phyloP scores from a whole-genome alignment of 139 green algal genomes.

The Picochlorum sp. region DNA sequence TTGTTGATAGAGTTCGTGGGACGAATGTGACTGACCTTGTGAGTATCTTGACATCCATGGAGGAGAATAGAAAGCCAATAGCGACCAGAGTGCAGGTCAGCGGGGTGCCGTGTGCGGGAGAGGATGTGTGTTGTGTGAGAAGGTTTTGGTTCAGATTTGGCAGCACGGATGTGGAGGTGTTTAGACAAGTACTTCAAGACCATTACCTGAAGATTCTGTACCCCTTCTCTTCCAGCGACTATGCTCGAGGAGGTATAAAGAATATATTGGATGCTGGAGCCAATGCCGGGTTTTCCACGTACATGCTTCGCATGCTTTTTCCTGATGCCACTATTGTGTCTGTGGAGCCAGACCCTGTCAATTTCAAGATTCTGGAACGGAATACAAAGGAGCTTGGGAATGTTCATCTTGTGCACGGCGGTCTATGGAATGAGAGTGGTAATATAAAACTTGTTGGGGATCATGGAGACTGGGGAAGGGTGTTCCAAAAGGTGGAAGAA shows the following conservation, averaged over 20 bases:
- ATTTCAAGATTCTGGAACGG: constrained; percentile 13
- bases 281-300: constrained; percentile 19
- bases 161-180: constrained; percentile 3
- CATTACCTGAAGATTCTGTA: not conserved
- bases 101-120: not conserved
- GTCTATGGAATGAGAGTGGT: constrained; percentile 13
- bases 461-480: constrained; percentile 18
- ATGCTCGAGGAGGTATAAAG: not conserved
- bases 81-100: too few species aligned
- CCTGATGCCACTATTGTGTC: constrained; percentile 17
- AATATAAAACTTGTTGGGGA: constrained; percentile 5
- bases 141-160: not conserved
- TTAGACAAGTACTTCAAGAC: not conserved
- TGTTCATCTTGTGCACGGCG: constrained; percentile 16
- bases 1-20: too few species aligned
- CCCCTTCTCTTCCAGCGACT: not conserved
- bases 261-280: constrained; percentile 11
- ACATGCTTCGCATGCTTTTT: constrained; percentile 20
- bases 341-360: constrained; percentile 17
- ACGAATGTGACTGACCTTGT: too few species aligned
- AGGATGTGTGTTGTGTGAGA: not conserved
- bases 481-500: constrained; percentile 12
- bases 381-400: constrained; percentile 10
- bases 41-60: too few species aligned
- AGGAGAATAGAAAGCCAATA: too few species aligned